phyloP scores from a whole-genome alignment of 305 asterid genomes.

The Ajuga reptans region DNA sequence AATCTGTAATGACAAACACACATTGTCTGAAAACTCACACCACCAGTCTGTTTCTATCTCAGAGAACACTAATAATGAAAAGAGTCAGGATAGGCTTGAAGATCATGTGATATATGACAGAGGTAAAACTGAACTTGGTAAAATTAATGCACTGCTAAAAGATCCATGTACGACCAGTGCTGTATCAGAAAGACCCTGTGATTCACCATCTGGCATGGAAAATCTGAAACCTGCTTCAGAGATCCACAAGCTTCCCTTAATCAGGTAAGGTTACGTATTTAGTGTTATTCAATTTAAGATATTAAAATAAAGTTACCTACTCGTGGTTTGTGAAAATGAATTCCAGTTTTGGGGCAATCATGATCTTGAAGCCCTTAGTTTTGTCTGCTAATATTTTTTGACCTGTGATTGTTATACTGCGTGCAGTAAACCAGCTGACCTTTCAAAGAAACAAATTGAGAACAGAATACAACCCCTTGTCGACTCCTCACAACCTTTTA shows the following conservation, averaged over 20 bases:
- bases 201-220: slow-evolving; percentile 20
- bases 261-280: slow-evolving; percentile 33
- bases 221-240: slow-evolving; percentile 26
- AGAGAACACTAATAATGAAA: slow-evolving; percentile 20
- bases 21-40: slow-evolving; percentile 27
- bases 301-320: not conserved
- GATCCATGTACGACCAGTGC: slow-evolving; percentile 14
- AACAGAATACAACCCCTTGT: slow-evolving; percentile 34
- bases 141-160: slow-evolving; percentile 22
- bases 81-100: slow-evolving; percentile 25
- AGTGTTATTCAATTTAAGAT: slow-evolving; percentile 5
- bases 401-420: slow-evolving; percentile 15
- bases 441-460: slow-evolving; percentile 34
- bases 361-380: not conserved
- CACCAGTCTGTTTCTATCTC: slow-evolving; percentile 26
- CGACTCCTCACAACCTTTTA: slow-evolving; percentile 36
- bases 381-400: not conserved
- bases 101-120: slow-evolving; percentile 21
- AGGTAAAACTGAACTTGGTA: slow-evolving; percentile 28
- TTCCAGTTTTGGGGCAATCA: slow-evolving; percentile 4
- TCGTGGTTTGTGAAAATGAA: not conserved
- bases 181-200: slow-evolving; percentile 20
- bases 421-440: slow-evolving; percentile 38
- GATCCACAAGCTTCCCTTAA: slow-evolving; percentile 21
- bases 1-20: slow-evolving; percentile 19